Evolutionary conservation across 345 rosid genomes (phyloP).

Genomic region (Diplotaxis tenuifolia): DNA sequence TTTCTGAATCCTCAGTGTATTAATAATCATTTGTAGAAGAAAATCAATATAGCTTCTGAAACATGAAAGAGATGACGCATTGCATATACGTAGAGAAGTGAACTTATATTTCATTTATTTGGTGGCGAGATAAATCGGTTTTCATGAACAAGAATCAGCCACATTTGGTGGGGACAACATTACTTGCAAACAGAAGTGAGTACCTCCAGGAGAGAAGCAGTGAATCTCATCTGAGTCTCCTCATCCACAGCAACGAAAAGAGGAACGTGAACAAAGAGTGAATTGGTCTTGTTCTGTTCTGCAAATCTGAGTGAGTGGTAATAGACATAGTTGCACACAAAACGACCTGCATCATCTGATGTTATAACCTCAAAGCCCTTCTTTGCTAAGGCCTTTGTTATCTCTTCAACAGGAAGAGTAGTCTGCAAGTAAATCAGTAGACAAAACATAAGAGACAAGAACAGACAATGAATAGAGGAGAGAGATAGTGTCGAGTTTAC

Average conservation of each 20-base stretch:
- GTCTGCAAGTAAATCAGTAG: constrained; percentile 50
- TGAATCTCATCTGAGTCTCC: constrained; percentile 91
- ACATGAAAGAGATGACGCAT: background rate
- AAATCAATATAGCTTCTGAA: background rate
- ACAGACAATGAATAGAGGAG: too few species aligned
- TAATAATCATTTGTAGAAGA: background rate
- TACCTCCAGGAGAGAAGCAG: constrained; percentile 88
- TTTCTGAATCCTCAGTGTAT: background rate
- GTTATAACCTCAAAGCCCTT: constrained; percentile 76
- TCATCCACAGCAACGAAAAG: constrained; percentile 83
- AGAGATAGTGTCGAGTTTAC: background rate
- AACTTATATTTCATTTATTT: constrained; percentile 28
- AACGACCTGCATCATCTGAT: constrained; percentile 93
- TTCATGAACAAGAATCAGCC: constrained; percentile 17
- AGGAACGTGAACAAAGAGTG: constrained; percentile 95
- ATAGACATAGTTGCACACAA: constrained; percentile 96
- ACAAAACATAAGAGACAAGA: constrained; percentile 6
- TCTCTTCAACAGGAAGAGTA: constrained; percentile 59
- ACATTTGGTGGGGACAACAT: constrained; percentile 20
- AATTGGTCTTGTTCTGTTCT: constrained; percentile 63
- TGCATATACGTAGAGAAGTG: constrained; percentile 14
- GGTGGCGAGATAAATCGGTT: background rate
- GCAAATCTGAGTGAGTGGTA: constrained; percentile 94
- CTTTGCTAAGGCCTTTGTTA: constrained; percentile 55
- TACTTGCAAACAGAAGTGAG: constrained; percentile 61